Evolutionary conservation across 352 stramenopile species (phyloP).

Genomic region (Globisporangium paddicum): DNA sequence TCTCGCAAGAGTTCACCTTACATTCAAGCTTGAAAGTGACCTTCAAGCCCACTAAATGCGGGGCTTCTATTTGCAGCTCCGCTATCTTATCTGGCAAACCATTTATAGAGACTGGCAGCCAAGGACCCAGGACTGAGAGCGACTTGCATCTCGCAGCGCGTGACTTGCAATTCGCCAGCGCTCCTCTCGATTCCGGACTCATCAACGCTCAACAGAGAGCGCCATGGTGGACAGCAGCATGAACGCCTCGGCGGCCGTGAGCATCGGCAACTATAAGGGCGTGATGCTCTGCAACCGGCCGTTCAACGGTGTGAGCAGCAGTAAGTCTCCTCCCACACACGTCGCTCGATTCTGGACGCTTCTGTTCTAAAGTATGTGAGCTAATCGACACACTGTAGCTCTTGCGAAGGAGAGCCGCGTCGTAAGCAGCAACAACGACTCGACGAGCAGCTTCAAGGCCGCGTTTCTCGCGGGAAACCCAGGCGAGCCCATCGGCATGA

Average conservation of each 20-base stretch:
- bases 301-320: conserved; percentile 85
- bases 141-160: too few species aligned
- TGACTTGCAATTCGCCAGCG: not conserved
- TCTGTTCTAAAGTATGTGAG: too few species aligned
- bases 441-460: conserved; percentile 46
- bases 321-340: conserved; percentile 22
- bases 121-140: too few species aligned
- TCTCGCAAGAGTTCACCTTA: too few species aligned
- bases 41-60: too few species aligned
- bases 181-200: not conserved
- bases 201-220: not conserved
- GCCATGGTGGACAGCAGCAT: conserved; percentile 28
- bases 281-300: conserved; percentile 95
- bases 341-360: not conserved
- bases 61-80: too few species aligned
- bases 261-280: conserved; percentile 94
- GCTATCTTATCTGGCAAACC: too few species aligned
- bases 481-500: conserved; percentile 62
- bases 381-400: conserved; percentile 16
- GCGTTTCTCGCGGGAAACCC: conserved; percentile 73
- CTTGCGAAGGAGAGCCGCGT: conserved; percentile 50
- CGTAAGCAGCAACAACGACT: conserved; percentile 29
- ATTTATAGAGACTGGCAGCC: too few species aligned
- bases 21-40: too few species aligned
- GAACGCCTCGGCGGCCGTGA: conserved; percentile 46